Evolutionary conservation across 139 green algal species (phyloP), one percentile per base, ranked within the genome.

Genomic region (Volvox africanus): DNA sequence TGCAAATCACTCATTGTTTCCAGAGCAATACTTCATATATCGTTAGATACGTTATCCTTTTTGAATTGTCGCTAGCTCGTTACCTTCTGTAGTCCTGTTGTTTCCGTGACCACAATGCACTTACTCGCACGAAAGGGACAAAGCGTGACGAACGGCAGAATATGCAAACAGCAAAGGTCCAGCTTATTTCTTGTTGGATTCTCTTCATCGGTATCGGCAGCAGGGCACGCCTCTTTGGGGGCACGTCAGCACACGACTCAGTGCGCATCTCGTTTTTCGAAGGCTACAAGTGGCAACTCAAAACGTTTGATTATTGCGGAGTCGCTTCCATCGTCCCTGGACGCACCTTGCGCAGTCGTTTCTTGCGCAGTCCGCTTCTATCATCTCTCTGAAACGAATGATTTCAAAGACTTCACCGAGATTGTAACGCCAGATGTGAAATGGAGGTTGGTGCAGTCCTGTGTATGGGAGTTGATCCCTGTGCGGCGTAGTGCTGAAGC

Each of bases 341-440:
- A 55, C 20, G 26, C 81, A 20, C 81, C 80, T 28, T 90, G 86
- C 86, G 50, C 50, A 24, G 28, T 82, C 11, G 86, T 90, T 6
- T 5, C 19, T 20, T 33, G 20, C 50, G 86, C 73, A 17, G 86
- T 90, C 14, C 61, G 33, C 2, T 91, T 91, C 61, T 86, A 86
- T 28, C 87, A 91, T 62, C 76, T 91, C 0, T 68, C 61, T 26
- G 87, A 91, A 79, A 91, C 87, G 0, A 91, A 62, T 24, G 76
- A 91, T 30, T 91, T 86, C 30, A 50, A 78, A 2, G 35, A 78
- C 24, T 86, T 91, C 14, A 21, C 75, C 13, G 28, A 11, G 11
- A 79, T 91, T 26, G 87, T 91, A 0, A 91, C 87, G 26, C 76
- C 87, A 0, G 76, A 86, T 36, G 73, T 91, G 16, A 80, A 69